Evolutionary conservation across 768 basidiomycete species (phyloP).

Genomic region (Calocera viscosa): DNA sequence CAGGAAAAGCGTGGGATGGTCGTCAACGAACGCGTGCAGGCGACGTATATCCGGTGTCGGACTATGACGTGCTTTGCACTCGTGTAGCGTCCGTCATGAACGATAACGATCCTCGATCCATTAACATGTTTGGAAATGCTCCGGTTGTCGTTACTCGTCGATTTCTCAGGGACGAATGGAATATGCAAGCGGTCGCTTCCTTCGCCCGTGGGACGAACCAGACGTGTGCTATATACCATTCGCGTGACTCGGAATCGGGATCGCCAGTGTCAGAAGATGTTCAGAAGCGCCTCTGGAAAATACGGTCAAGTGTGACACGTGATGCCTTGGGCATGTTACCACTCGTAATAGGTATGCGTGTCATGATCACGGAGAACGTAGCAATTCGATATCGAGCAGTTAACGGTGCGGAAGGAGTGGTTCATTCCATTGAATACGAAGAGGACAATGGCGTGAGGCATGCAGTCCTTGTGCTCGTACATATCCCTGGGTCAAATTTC

Average conservation of each 20-base stretch:
- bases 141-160: too few species aligned
- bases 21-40: neutral
- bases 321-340: neutral
- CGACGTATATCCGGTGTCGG: neutral
- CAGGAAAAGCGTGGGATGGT: neutral
- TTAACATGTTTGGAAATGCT: too few species aligned
- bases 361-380: constrained; percentile 9
- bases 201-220: too few species aligned
- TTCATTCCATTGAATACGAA: neutral
- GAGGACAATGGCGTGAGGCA: neutral
- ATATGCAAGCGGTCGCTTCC: too few species aligned
- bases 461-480: neutral
- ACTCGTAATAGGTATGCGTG: constrained; percentile 3
- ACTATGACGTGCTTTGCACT: neutral
- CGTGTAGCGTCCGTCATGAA: neutral
- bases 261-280: neutral
- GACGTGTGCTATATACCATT: neutral
- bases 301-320: neutral
- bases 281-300: neutral
- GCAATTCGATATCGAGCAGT: neutral
- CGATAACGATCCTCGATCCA: too few species aligned
- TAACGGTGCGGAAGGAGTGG: neutral
- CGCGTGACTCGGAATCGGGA: too few species aligned
- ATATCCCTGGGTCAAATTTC: neutral
- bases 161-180: too few species aligned